Evolutionary conservation across 2,329 filamentous ascomycete genomes (phyloP).

Genomic region (Annulohypoxylon truncatum): DNA sequence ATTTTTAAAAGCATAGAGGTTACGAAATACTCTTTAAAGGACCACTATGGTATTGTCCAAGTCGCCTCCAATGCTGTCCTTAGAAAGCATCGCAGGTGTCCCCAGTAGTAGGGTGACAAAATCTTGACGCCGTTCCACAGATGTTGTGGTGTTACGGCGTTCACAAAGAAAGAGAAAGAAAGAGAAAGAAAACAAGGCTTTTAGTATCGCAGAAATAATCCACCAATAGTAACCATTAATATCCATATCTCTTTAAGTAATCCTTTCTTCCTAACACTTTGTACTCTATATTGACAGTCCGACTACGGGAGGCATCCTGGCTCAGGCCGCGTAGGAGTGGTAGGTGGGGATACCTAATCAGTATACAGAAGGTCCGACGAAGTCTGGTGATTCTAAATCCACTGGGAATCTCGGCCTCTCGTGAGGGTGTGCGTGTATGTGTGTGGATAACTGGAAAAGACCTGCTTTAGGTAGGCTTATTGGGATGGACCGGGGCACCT

Average conservation of each 20-base stretch:
- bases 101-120: background rate
- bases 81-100: no score
- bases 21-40: no score
- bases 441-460: constrained; percentile 4
- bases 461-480: constrained; percentile 2
- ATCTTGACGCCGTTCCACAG: background rate
- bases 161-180: background rate
- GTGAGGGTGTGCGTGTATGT: background rate
- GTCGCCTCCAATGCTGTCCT: no score
- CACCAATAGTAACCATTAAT: background rate
- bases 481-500: constrained; percentile 7
- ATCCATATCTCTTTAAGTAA: background rate
- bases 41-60: no score
- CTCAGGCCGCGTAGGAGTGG: background rate
- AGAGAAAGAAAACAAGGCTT: no score
- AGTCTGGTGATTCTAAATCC: constrained; percentile 6
- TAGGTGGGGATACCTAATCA: constrained; percentile 3
- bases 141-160: background rate
- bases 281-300: background rate
- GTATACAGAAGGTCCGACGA: background rate
- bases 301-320: background rate
- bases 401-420: background rate
- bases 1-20: no score
- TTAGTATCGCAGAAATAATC: background rate
- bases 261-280: background rate